phyloP scores from a whole-genome alignment of 2,329 filamentous ascomycete genomes.

The Neurospora sp. region DNA sequence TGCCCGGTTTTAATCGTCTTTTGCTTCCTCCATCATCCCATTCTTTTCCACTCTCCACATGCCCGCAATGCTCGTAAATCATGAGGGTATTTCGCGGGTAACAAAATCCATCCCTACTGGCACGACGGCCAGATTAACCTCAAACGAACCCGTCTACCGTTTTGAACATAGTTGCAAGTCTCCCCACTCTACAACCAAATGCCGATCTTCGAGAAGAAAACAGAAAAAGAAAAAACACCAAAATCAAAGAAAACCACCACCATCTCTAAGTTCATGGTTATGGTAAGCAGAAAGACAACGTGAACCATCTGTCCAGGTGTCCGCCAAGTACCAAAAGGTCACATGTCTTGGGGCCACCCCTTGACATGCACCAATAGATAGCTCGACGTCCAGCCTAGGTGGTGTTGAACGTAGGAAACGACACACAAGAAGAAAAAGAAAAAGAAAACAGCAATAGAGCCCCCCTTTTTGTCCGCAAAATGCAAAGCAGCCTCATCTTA shows the following conservation, averaged over 20 bases:
- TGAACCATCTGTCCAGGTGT: background rate
- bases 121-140: background rate
- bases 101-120: conserved; percentile 1
- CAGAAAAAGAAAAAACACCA: background rate
- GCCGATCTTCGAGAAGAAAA: background rate
- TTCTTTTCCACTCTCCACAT: conserved; percentile 4
- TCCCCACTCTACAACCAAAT: background rate
- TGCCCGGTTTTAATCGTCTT: conserved; percentile 1
- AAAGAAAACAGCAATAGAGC: conserved; percentile 12
- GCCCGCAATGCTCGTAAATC: conserved; percentile 12
- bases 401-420: conserved; percentile 3
- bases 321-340: background rate
- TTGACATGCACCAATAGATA: background rate
- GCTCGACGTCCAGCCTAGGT: background rate
- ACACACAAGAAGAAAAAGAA: conserved; percentile 8
- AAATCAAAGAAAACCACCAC: background rate
- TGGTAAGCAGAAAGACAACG: background rate
- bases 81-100: conserved; percentile 9
- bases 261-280: background rate
- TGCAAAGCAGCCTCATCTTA: conserved; percentile 8
- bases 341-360: background rate
- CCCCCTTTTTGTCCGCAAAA: conserved; percentile 8
- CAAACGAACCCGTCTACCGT: background rate
- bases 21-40: conserved; percentile 6
- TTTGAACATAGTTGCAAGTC: background rate